Percentiles rank a stretch among this genome's conserved stretches.
Evolutionary conservation across 768 basidiomycete species (phyloP).

Genomic region (Lactarius evosmus): DNA sequence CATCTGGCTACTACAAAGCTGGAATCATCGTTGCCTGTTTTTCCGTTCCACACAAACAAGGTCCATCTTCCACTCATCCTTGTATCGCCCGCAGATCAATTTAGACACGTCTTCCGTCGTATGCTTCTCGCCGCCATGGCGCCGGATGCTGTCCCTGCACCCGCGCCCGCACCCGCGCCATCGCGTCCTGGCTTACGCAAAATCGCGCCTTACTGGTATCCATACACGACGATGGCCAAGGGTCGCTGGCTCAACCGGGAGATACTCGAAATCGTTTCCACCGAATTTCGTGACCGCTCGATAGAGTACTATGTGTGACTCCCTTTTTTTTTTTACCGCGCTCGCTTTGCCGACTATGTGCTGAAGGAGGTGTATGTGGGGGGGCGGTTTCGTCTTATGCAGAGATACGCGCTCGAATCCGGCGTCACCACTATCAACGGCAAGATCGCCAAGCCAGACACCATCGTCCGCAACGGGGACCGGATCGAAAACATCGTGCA

Average conservation of each 20-base stretch:
- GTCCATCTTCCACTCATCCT: slow-evolving; percentile 43
- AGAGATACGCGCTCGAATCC: slow-evolving; percentile 77
- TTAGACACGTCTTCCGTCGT: slow-evolving; percentile 37
- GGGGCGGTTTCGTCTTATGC: background rate
- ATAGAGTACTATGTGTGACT: slow-evolving; percentile 91
- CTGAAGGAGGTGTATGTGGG: background rate
- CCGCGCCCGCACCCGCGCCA: slow-evolving; percentile 9
- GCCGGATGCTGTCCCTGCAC: slow-evolving; percentile 22
- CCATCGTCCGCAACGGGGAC: slow-evolving; percentile 82
- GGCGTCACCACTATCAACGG: slow-evolving; percentile 97
- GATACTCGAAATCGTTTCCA: slow-evolving; percentile 87
- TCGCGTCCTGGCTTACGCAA: slow-evolving; percentile 60
- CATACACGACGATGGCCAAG: slow-evolving; percentile 91
- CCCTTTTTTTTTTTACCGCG: slow-evolving; percentile 1
- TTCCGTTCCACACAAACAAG: slow-evolving; percentile 28
- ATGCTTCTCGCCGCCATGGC: slow-evolving; percentile 30
- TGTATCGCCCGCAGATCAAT: slow-evolving; percentile 51
- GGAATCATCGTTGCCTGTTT: slow-evolving; percentile 13
- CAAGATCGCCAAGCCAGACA: slow-evolving; percentile 73
- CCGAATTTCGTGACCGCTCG: slow-evolving; percentile 89
- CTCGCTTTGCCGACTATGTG: background rate
- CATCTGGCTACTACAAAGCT: slow-evolving; percentile 3
- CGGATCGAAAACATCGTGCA: slow-evolving; percentile 94
- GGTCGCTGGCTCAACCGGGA: slow-evolving; percentile 85
- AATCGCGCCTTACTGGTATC: slow-evolving; percentile 87